Evolutionary conservation across 164 flowering plant genomes (phyloP).

Genomic region (Piper longum): DNA sequence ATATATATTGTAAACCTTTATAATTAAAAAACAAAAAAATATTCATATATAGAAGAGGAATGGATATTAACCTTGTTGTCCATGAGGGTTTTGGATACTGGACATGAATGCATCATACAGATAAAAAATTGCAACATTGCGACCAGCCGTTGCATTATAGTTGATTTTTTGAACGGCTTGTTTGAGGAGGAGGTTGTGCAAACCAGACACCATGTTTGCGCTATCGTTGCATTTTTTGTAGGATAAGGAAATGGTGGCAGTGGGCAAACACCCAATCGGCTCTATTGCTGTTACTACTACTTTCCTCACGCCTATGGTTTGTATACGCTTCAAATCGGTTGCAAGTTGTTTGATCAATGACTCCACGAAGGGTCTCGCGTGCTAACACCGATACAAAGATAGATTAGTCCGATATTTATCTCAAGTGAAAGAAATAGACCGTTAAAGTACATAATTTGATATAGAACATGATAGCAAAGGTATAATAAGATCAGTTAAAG

Average conservation of each 20-base stretch:
- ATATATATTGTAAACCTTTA: no score
- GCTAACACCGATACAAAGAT: neutral
- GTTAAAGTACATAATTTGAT: neutral
- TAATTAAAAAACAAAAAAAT: neutral
- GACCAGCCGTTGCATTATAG: neutral
- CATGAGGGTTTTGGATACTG: neutral
- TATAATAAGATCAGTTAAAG: no score
- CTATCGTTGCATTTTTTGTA: constrained; percentile 3
- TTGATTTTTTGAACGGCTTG: constrained; percentile 3
- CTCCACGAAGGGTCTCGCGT: neutral
- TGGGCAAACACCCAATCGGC: constrained; percentile 6
- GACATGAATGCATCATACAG: constrained; percentile 5
- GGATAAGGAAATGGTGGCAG: neutral
- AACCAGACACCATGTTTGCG: neutral
- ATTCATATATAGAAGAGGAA: no score
- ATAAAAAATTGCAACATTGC: constrained; percentile 4
- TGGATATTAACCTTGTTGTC: neutral
- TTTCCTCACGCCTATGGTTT: constrained; percentile 3
- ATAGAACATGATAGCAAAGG: no score
- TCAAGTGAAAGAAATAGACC: neutral
- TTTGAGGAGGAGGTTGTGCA: constrained; percentile 4
- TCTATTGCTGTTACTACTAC: constrained; percentile 2
- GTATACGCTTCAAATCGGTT: neutral
- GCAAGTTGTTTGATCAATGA: constrained; percentile 1
- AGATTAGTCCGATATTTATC: no score